phyloP scores from a whole-genome alignment of 805 yeast genomes.

The Monosporozyma aquatica region DNA sequence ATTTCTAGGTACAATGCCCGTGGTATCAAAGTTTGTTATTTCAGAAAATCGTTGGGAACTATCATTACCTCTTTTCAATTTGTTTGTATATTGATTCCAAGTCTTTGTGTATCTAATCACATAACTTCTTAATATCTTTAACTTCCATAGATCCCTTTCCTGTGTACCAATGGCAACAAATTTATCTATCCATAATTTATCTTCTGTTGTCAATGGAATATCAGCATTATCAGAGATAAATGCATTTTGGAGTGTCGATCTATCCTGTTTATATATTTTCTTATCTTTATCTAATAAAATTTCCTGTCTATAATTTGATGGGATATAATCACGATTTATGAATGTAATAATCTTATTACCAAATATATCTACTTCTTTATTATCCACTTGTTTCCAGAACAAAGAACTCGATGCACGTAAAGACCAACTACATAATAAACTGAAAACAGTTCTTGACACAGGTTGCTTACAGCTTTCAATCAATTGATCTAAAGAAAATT shows the following conservation, averaged over 20 bases:
- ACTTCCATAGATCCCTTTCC: constrained; percentile 74
- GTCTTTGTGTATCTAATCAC: constrained; percentile 48
- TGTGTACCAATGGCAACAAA: constrained; percentile 64
- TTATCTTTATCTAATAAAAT: constrained; percentile 14
- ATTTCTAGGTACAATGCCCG: constrained; percentile 38
- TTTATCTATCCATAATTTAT: constrained; percentile 63
- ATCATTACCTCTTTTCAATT: constrained; percentile 5
- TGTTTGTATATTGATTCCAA: constrained; percentile 6
- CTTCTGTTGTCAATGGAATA: constrained; percentile 53
- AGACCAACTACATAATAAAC: constrained; percentile 63
- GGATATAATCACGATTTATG: constrained; percentile 22
- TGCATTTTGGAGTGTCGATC: too few species aligned
- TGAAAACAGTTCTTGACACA: constrained; percentile 54
- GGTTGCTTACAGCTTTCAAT: constrained; percentile 63
- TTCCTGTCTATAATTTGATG: constrained; percentile 22
- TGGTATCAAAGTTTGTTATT: constrained; percentile 15
- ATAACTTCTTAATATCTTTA: constrained; percentile 61
- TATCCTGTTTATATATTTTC: too few species aligned
- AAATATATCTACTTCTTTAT: constrained; percentile 34
- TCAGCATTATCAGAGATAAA: constrained; percentile 36
- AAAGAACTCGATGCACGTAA: constrained; percentile 51
- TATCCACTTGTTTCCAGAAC: constrained; percentile 64
- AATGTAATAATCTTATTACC: constrained; percentile 32
- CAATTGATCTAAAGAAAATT: constrained; percentile 55
- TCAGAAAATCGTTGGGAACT: constrained; percentile 19